Base-by-base conservation (phyloP, 1,284 basidiomycete genomes). In the Ceratobasidium theobromae region DNA sequence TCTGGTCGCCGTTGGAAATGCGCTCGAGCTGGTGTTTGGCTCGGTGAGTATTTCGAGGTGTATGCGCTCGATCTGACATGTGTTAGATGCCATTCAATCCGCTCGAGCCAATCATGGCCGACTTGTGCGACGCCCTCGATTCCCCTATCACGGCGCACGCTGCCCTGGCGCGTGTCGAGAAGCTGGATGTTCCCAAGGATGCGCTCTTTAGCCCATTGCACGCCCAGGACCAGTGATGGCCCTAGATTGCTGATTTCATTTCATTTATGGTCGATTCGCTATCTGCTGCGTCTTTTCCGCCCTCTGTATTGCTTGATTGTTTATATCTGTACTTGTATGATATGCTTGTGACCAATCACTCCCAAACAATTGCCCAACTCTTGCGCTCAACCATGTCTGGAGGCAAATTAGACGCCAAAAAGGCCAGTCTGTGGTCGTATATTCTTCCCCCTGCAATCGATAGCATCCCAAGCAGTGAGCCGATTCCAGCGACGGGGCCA, bases 221-320 rank as follows among this genome's bases (percentile, higher is more conserved):
- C 49, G 49, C 43, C 43, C 35, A 38, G 8, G 9, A 38, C 35
- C 35, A n/a, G n/a, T n/a, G n/a, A n/a, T n/a, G n/a, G n/a, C n/a
- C n/a, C n/a, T n/a, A n/a, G n/a, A n/a, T n/a, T 52, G 49, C 27
- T 25, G 14, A 12, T 32, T 14, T 16, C 16, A 30, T 28, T 45
- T 11, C 4, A 9, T 51, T 51, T 33, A n/a, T 18, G 25, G 11
- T 52, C n/a, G n/a, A n/a, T n/a, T n/a, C n/a, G n/a, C n/a, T n/a
- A n/a, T n/a, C n/a, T n/a, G n/a, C n/a, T n/a, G n/a, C n/a, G n/a
- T n/a, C n/a, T n/a, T n/a, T n/a, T n/a, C n/a, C n/a, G n/a, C n/a
- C n/a, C n/a, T n/a, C n/a, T 64, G 48, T 52, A 64, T 52, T 49
- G 46, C 23, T 64, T 52, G 60, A 64, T 64, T 64, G 33, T 64